Conservation (phyloP, 2,329 filamentous ascomycete species). For the Botrytis medusae region DNA sequence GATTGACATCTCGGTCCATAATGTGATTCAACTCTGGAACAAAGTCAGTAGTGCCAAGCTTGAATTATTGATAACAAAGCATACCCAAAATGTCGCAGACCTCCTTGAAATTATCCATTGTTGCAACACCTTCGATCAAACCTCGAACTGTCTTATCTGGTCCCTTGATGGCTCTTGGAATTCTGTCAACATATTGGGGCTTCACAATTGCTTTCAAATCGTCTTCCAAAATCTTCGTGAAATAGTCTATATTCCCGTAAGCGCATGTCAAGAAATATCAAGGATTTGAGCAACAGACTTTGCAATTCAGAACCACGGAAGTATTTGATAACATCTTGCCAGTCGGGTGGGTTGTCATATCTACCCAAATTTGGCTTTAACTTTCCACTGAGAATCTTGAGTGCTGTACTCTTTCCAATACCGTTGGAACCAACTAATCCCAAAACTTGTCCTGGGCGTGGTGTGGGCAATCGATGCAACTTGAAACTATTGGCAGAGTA, state of each 20-base stretch:
- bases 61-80: background rate
- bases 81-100: constrained; percentile 75
- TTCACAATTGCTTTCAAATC: constrained; percentile 97
- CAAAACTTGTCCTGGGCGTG: constrained; percentile 89
- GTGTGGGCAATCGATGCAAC: constrained; percentile 93
- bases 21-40: constrained; percentile 81
- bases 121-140: constrained; percentile 73
- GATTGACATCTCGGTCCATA: constrained; percentile 83
- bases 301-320: constrained; percentile 97
- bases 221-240: constrained; percentile 96
- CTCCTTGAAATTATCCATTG: constrained; percentile 77
- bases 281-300: constrained; percentile 57
- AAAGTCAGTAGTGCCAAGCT: background rate
- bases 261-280: background rate
- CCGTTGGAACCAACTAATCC: constrained; percentile 98
- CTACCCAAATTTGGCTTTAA: constrained; percentile 96
- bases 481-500: constrained; percentile 99
- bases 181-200: constrained; percentile 96
- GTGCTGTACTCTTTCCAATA: constrained; percentile 99
- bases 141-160: constrained; percentile 75
- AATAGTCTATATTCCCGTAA: constrained; percentile 69
- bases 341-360: constrained; percentile 95
- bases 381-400: constrained; percentile 98
- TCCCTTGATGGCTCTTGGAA: constrained; percentile 86
- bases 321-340: constrained; percentile 98